Percentiles rank a stretch among this genome's conserved stretches.
Conservation (phyloP, 352 stramenopile species). For the Aphanomyces stellatus region DNA sequence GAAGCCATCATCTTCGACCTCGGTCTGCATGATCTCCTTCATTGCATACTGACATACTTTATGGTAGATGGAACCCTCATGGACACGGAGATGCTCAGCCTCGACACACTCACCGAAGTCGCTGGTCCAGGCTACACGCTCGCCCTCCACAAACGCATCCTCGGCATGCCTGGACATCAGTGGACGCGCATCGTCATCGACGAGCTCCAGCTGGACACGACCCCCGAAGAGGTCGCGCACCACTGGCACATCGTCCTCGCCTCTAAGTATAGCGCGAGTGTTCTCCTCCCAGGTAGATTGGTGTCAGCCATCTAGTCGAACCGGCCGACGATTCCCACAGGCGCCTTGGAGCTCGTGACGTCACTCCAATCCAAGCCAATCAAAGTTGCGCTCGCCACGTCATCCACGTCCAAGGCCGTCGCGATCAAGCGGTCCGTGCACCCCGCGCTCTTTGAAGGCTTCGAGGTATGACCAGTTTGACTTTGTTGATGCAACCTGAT, state of each 20-base stretch:
- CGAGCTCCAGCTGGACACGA: conserved; percentile 34
- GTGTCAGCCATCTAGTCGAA: neutral
- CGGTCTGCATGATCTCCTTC: neutral
- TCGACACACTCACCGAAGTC: conserved; percentile 45
- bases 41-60: neutral
- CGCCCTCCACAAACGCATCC: conserved; percentile 61
- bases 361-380: conserved; percentile 25
- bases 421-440: conserved; percentile 55
- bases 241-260: conserved; percentile 54
- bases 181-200: conserved; percentile 71
- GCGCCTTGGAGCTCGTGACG: conserved; percentile 38
- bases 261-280: conserved; percentile 41
- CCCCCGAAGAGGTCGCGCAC: conserved; percentile 44
- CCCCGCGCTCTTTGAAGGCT: conserved; percentile 64
- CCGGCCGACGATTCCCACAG: neutral
- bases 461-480: conserved; percentile 20
- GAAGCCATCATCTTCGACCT: conserved; percentile 70
- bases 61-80: conserved; percentile 57
- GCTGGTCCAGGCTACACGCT: conserved; percentile 51
- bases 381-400: conserved; percentile 51
- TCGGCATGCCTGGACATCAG: conserved; percentile 52
- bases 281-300: conserved; percentile 32
- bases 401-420: conserved; percentile 54
- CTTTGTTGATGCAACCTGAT: neutral
- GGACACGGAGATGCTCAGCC: conserved; percentile 69